Percentiles rank a stretch among this genome's conserved stretches.
Conservation (phyloP, 805 yeast species). For the Maudiozyma saulgeensis region DNA sequence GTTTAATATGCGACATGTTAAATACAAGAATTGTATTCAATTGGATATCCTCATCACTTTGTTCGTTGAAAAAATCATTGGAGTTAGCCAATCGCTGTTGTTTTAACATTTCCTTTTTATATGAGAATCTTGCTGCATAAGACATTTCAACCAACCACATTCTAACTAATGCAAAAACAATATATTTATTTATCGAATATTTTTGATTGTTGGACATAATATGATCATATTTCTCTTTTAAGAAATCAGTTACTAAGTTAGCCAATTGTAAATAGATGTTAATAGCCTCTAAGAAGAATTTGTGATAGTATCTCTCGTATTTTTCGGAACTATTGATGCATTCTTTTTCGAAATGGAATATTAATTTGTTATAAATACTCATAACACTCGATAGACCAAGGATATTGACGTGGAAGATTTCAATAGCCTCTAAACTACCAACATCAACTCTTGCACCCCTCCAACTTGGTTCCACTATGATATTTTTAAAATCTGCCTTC, state of each 20-base stretch:
- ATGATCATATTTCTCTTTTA: constrained; percentile 4
- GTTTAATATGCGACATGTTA: constrained; percentile 1
- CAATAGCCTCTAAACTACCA: constrained; percentile 4
- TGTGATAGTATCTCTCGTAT: constrained; percentile 6
- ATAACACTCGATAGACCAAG: constrained; percentile 8
- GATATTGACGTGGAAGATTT: constrained; percentile 9
- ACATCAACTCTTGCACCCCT: constrained; percentile 7
- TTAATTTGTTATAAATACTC: constrained; percentile 6
- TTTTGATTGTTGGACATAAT: constrained; percentile 2
- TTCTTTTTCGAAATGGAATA: constrained; percentile 11
- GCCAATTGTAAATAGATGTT: constrained; percentile 4
- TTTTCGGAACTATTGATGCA: constrained; percentile 1
- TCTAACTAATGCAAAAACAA: constrained; percentile 7
- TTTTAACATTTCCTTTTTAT: constrained; percentile 4
- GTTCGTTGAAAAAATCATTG: not conserved
- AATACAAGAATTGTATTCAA: not conserved
- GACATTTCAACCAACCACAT: constrained; percentile 11
- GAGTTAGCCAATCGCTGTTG: not conserved
- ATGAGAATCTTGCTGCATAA: constrained; percentile 8
- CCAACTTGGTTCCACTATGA: constrained; percentile 2
- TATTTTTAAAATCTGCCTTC: not conserved
- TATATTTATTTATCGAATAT: constrained; percentile 8
- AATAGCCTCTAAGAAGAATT: constrained; percentile 4
- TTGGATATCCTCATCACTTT: not conserved
- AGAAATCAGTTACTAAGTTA: constrained; percentile 4